These are phyloP conservation scores for Penicillium sp. DNA, from an alignment of 2,329 filamentous ascomycete species.

Conservation along the genomic window DNA sequence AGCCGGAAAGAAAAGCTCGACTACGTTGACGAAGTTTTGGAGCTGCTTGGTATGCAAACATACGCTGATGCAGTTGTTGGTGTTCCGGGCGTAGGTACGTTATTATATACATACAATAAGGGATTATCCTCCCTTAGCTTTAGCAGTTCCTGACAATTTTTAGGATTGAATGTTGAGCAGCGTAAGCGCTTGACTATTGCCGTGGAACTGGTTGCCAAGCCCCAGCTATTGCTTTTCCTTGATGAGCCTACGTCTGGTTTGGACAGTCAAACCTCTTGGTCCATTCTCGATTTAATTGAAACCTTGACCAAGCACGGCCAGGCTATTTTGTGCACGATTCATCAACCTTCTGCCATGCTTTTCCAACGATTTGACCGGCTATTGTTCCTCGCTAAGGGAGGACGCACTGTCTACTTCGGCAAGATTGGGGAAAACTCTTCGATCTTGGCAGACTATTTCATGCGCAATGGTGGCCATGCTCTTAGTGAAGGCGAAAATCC, in stretches of 20 bases:
- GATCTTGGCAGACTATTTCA: slow-evolving; percentile 59
- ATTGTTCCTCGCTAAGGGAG: slow-evolving; percentile 59
- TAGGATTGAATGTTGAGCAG: slow-evolving; percentile 58
- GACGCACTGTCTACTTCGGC: slow-evolving; percentile 64
- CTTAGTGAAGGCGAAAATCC: no score
- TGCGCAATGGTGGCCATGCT: slow-evolving; percentile 59
- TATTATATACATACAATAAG: no score
- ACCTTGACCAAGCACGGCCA: slow-evolving; percentile 87
- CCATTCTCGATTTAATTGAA: slow-evolving; percentile 76
- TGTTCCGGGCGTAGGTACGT: slow-evolving; percentile 74
- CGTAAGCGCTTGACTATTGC: slow-evolving; percentile 78
- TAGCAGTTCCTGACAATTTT: no score
- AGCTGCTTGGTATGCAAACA: slow-evolving; percentile 79
- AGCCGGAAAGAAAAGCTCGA: slow-evolving; percentile 69
- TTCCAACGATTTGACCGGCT: slow-evolving; percentile 74
- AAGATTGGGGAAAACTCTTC: slow-evolving; percentile 46
- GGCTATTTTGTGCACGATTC: slow-evolving; percentile 87
- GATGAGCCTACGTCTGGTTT: slow-evolving; percentile 92
- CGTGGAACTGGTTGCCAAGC: slow-evolving; percentile 87
- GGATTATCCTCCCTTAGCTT: no score
- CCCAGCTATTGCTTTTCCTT: slow-evolving; percentile 78
- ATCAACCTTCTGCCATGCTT: slow-evolving; percentile 86
- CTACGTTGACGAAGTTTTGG: slow-evolving; percentile 85
- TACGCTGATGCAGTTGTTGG: slow-evolving; percentile 86
- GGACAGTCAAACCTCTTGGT: slow-evolving; percentile 86